Evolutionary conservation across 306 rosid genomes (phyloP).

Genomic region (Lathyrus aphaca): DNA sequence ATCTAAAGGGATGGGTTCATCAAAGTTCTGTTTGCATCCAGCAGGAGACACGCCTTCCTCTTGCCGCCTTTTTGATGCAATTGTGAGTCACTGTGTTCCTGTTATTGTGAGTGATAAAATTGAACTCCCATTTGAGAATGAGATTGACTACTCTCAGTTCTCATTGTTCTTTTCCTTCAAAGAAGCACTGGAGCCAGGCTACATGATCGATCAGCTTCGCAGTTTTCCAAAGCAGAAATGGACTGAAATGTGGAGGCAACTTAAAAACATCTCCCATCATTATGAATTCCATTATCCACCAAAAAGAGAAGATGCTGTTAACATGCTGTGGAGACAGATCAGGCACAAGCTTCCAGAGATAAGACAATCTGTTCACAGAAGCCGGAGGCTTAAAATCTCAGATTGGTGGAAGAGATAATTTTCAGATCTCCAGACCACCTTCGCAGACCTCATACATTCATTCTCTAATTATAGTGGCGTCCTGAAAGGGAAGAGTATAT

Average conservation of each 20-base stretch:
- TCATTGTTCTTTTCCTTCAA: constrained; percentile 85
- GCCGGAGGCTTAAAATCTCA: constrained; percentile 76
- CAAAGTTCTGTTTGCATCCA: constrained; percentile 94
- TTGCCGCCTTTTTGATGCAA: constrained; percentile 96
- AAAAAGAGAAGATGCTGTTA: constrained; percentile 75
- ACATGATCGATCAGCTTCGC: constrained; percentile 75
- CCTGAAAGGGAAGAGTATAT: constrained; percentile 31
- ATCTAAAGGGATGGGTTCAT: constrained; percentile 80
- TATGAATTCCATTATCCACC: constrained; percentile 92
- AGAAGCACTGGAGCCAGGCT: constrained; percentile 86
- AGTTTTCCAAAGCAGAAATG: constrained; percentile 74
- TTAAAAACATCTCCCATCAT: constrained; percentile 73
- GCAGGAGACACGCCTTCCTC: constrained; percentile 99
- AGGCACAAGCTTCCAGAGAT: constrained; percentile 81
- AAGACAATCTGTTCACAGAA: constrained; percentile 72
- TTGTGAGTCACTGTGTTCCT: constrained; percentile 94
- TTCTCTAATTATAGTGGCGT: constrained; percentile 31
- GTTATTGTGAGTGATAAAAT: constrained; percentile 94
- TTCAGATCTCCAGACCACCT: neutral
- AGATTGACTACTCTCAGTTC: constrained; percentile 81
- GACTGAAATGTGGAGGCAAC: constrained; percentile 86
- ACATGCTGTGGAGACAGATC: constrained; percentile 96
- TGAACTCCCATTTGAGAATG: constrained; percentile 97
- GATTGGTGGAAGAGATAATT: constrained; percentile 88
- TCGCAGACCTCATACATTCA: constrained; percentile 39